These are phyloP conservation scores for Penicillium polonicum DNA, from an alignment of 2,329 filamentous ascomycete genomes.

Conservation along the genomic window DNA sequence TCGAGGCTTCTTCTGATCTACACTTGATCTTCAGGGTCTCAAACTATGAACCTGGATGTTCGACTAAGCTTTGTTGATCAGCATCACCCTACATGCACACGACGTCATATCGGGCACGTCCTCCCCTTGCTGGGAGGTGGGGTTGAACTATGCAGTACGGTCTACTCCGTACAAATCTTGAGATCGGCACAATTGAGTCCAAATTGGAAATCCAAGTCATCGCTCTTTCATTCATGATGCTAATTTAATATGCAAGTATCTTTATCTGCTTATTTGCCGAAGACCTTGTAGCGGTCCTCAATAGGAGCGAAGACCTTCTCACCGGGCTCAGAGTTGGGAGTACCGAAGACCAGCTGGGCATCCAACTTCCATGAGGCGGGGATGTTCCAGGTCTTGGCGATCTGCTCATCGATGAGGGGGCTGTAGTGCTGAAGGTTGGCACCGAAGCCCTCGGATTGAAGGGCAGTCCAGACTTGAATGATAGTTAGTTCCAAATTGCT, in stretches of 20 bases:
- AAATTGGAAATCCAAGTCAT: neutral
- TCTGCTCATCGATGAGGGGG: constrained; percentile 74
- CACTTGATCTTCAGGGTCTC: neutral
- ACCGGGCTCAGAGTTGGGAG: constrained; percentile 21
- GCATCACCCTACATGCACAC: neutral
- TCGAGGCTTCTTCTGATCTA: neutral
- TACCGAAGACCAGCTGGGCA: constrained; percentile 80
- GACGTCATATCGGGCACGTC: neutral
- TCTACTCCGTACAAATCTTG: neutral
- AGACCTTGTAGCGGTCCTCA: constrained; percentile 37
- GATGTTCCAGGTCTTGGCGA: constrained; percentile 66
- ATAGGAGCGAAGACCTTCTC: constrained; percentile 33
- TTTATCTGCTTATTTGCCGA: constrained; percentile 31
- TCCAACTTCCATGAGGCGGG: constrained; percentile 72
- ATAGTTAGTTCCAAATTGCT: constrained; percentile 2
- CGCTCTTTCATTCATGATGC: constrained; percentile 6
- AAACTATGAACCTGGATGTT: neutral
- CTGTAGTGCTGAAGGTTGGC: constrained; percentile 93
- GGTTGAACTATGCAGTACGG: neutral
- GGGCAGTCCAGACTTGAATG: constrained; percentile 65
- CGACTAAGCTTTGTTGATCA: neutral
- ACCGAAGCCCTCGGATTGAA: constrained; percentile 79
- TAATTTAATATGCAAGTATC: neutral
- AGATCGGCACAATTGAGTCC: neutral
- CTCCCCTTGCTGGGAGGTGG: neutral